A percentile compares a stretch with the other conserved stretches of the same genome.
Evolutionary conservation across 441 rosid species (phyloP).

Genomic region (Flueggea neowawraea): DNA sequence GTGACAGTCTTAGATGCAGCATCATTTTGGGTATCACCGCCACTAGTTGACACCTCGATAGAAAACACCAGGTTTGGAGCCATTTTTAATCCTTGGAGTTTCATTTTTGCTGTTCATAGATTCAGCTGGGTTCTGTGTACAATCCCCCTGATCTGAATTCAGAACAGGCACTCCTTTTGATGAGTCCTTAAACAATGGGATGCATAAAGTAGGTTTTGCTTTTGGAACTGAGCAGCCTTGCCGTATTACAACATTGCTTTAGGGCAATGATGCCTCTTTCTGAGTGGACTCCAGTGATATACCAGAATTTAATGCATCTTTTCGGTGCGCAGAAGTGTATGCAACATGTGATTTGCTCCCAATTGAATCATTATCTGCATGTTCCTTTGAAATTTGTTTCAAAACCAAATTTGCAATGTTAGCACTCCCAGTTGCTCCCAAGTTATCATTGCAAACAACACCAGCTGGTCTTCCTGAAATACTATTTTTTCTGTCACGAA

Average conservation of each 20-base stretch:
- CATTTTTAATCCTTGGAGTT: conserved; percentile 19
- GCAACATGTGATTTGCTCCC: conserved; percentile 20
- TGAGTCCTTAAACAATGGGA: conserved; percentile 15
- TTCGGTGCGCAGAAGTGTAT: conserved; percentile 18
- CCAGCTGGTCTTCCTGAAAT: conserved; percentile 41
- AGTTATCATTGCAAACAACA: conserved; percentile 38
- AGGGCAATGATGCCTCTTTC: conserved; percentile 24
- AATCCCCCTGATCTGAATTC: conserved; percentile 14
- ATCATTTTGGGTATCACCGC: no score
- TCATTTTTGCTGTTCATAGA: conserved; percentile 12
- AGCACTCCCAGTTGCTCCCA: conserved; percentile 33
- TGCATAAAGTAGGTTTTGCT: conserved; percentile 16
- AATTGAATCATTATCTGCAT: conserved; percentile 25
- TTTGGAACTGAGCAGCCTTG: conserved; percentile 21
- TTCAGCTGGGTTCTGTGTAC: conserved; percentile 9
- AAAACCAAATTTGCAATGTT: conserved; percentile 26
- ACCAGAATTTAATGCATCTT: conserved; percentile 20
- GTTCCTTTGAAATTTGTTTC: conserved; percentile 36
- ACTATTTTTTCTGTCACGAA: conserved; percentile 64
- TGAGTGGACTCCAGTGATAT: conserved; percentile 18
- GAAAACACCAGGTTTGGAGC: conserved; percentile 1
- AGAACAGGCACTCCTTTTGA: conserved; percentile 15
- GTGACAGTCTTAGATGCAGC: background rate
- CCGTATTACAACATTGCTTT: conserved; percentile 5
- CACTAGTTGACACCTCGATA: no score